Conservation (phyloP, 495 filamentous ascomycete genomes). For the Tuber umbilicatum region DNA sequence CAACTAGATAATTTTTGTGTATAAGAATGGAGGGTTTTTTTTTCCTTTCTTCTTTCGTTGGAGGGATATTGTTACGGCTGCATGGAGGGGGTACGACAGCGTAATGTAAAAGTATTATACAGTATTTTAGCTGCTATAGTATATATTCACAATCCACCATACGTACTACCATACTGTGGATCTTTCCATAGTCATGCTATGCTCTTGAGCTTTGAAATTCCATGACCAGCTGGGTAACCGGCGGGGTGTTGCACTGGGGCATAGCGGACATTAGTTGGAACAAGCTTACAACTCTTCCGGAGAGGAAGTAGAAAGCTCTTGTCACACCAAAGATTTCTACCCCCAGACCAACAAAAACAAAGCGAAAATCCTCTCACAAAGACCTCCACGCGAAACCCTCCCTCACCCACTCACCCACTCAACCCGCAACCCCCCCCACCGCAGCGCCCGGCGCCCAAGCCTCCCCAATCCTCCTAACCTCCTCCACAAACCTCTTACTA, state of each 20-base stretch:
- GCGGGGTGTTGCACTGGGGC: too few relatives aligned
- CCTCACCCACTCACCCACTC: neutral
- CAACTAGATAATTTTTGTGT: neutral
- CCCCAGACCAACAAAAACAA: neutral
- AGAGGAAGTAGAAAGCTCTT: neutral
- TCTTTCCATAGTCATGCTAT: neutral
- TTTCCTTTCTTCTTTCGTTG: neutral
- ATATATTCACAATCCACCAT: neutral
- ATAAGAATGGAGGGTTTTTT: neutral
- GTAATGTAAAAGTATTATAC: neutral
- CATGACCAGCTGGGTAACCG: neutral
- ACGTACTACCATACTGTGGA: neutral
- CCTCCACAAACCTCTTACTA: slow-evolving; percentile 69
- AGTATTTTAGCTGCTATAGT: neutral
- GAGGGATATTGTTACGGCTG: neutral
- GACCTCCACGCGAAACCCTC: neutral
- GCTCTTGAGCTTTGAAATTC: too few relatives aligned
- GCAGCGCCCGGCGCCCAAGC: slow-evolving; percentile 54
- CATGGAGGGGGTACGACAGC: neutral
- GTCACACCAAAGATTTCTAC: too few relatives aligned
- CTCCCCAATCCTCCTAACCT: slow-evolving; percentile 79
- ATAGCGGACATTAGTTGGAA: too few relatives aligned
- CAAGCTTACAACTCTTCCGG: neutral
- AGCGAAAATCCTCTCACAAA: neutral
- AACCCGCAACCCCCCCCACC: neutral